phyloP scores from a whole-genome alignment of 495 filamentous ascomycete species.

The Entonaema liquescens region DNA sequence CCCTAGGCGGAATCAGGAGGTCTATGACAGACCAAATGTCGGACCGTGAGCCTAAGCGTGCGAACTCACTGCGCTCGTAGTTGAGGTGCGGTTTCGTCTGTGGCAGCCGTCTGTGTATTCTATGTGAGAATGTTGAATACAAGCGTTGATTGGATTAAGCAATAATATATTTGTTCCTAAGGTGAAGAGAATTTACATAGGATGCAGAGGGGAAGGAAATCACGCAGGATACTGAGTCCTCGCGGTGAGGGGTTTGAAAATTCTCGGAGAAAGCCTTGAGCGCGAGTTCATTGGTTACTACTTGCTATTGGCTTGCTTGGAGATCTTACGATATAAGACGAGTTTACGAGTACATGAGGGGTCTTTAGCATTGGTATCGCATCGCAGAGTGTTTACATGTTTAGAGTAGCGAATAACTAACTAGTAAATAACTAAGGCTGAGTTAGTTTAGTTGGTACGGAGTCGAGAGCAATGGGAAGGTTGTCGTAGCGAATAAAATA shows the following conservation, averaged over 20 bases:
- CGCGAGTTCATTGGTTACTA: not conserved
- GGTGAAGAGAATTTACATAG: too few relatives aligned
- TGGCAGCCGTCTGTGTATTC: not conserved
- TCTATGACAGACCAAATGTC: constrained; percentile 22
- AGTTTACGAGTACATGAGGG: constrained; percentile 2
- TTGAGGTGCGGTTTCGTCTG: not conserved
- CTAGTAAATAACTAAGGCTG: not conserved
- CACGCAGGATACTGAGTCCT: not conserved
- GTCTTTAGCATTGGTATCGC: not conserved
- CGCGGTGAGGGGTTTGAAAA: not conserved
- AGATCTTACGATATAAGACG: constrained; percentile 3
- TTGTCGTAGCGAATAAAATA: not conserved
- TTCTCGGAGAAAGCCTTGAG: not conserved
- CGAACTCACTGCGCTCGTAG: not conserved
- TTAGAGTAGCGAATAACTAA: not conserved
- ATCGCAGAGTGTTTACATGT: not conserved
- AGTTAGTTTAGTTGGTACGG: not conserved
- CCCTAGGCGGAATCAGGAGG: constrained; percentile 7
- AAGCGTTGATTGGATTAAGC: not conserved
- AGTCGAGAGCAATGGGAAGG: not conserved
- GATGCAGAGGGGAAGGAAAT: not conserved
- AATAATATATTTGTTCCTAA: not conserved
- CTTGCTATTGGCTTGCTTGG: not conserved
- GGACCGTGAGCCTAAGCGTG: not conserved
- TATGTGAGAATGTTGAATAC: not conserved